Evolutionary conservation across 768 basidiomycete genomes (phyloP).

Genomic region (Lyophyllum decastes): DNA sequence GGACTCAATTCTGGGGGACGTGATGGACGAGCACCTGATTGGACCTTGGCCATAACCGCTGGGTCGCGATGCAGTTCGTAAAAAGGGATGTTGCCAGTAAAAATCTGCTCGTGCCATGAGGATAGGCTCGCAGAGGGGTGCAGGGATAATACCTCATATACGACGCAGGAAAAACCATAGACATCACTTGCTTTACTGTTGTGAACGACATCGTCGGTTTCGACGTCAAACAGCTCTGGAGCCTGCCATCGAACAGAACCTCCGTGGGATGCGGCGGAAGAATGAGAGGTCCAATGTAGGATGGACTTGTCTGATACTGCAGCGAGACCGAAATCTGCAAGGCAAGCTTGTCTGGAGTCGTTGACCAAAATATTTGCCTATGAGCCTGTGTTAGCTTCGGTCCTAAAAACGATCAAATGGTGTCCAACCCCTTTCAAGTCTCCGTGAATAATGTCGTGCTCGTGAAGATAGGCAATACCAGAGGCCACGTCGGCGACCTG

Average conservation of each 20-base stretch:
- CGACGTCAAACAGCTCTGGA: conserved; percentile 20
- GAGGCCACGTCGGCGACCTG: conserved; percentile 32
- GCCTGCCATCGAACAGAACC: conserved; percentile 23
- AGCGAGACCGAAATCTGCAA: conserved; percentile 15
- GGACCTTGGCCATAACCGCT: conserved; percentile 20
- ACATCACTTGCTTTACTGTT: conserved; percentile 7
- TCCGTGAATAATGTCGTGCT: conserved; percentile 39
- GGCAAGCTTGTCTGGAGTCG: conserved; percentile 13
- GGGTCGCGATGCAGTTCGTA: conserved; percentile 17
- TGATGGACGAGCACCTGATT: conserved; percentile 18
- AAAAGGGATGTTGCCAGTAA: conserved; percentile 23
- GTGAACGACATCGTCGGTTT: conserved; percentile 8
- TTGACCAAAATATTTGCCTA: conserved; percentile 28
- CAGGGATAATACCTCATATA: neutral
- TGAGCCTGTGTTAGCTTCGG: too few species aligned
- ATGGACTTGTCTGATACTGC: conserved; percentile 16
- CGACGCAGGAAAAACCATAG: conserved; percentile 1
- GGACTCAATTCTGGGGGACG: neutral
- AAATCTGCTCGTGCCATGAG: conserved; percentile 9
- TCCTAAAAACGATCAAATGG: too few species aligned
- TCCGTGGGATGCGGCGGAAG: conserved; percentile 10
- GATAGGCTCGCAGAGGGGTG: too few species aligned
- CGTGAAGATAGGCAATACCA: conserved; percentile 36
- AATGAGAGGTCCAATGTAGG: conserved; percentile 16
- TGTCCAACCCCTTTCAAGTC: conserved; percentile 24